Evolutionary conservation across 2,329 filamentous ascomycete genomes (phyloP).

Genomic region (Diaporthe nobilis): DNA sequence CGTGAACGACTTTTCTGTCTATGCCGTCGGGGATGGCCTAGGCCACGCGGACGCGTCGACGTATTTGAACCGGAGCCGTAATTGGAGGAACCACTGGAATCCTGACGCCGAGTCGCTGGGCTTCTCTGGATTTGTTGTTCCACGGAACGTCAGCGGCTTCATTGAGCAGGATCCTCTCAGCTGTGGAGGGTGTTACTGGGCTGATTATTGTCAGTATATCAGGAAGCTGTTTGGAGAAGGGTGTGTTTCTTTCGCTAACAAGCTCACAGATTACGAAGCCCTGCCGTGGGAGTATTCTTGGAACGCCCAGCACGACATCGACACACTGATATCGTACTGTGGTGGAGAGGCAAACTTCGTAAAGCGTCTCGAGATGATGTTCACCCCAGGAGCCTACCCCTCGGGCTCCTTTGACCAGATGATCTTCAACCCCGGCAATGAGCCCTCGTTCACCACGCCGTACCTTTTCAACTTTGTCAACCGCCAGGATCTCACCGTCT

Average conservation of each 20-base stretch:
- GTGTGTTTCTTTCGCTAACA: too few species aligned
- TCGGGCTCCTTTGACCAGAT: slow-evolving; percentile 65
- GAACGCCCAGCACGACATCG: slow-evolving; percentile 77
- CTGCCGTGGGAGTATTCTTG: slow-evolving; percentile 77
- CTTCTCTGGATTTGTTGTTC: slow-evolving; percentile 77
- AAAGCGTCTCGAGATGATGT: slow-evolving; percentile 72
- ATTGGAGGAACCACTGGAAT: slow-evolving; percentile 83
- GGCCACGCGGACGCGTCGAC: slow-evolving; percentile 66
- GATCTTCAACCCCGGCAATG: slow-evolving; percentile 78
- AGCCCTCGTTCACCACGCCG: slow-evolving; percentile 76
- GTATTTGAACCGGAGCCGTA: slow-evolving; percentile 74
- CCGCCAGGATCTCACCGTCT: slow-evolving; percentile 73
- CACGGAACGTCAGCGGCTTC: slow-evolving; percentile 66
- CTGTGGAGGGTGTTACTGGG: slow-evolving; percentile 78
- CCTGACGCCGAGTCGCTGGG: slow-evolving; percentile 67
- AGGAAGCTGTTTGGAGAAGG: not conserved
- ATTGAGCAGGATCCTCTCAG: slow-evolving; percentile 67
- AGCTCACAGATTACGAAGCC: slow-evolving; percentile 65
- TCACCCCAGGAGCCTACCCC: slow-evolving; percentile 62
- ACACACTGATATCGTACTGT: slow-evolving; percentile 64
- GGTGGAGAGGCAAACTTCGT: slow-evolving; percentile 71
- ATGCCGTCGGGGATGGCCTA: slow-evolving; percentile 74
- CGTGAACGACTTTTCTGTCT: slow-evolving; percentile 77
- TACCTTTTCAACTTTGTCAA: slow-evolving; percentile 79
- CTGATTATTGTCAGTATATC: slow-evolving; percentile 60